These are phyloP conservation scores for Monilinia vaccinii-corymbosi DNA, from an alignment of 2,329 filamentous ascomycete species.

Conservation along the genomic window DNA sequence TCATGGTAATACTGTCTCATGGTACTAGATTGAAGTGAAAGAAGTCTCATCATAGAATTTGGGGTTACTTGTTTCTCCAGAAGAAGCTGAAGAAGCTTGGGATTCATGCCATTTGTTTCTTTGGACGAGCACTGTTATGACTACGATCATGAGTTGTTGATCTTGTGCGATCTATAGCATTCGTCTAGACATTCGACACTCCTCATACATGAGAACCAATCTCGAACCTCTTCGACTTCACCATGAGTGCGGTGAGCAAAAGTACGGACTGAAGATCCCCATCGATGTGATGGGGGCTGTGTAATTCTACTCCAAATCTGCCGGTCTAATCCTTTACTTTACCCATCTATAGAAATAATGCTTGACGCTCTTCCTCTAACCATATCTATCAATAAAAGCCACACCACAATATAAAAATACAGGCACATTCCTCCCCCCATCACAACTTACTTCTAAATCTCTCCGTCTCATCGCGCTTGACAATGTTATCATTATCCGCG, in stretches of 20 bases:
- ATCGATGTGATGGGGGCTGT: neutral
- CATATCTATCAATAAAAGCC: neutral
- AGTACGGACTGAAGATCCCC: neutral
- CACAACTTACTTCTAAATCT: constrained; percentile 43
- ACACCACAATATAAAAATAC: neutral
- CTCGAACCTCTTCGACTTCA: neutral
- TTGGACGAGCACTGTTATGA: neutral
- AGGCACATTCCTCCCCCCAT: neutral
- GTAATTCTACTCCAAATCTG: neutral
- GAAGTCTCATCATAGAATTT: neutral
- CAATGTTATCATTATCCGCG: constrained; percentile 50
- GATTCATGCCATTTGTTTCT: neutral
- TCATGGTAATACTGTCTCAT: neutral
- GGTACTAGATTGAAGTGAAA: neutral
- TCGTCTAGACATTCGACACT: neutral
- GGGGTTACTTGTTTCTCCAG: neutral
- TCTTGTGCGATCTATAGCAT: no score
- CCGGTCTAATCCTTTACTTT: neutral
- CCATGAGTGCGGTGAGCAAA: neutral
- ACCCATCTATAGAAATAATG: neutral
- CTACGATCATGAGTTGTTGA: no score
- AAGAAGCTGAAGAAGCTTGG: neutral
- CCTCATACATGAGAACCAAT: neutral
- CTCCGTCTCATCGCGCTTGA: constrained; percentile 47
- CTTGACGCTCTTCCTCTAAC: neutral